Percentiles rank a stretch among this genome's conserved stretches.
phyloP scores from a whole-genome alignment of 2,329 filamentous ascomycete species.

The Clarireedia hainanense region DNA sequence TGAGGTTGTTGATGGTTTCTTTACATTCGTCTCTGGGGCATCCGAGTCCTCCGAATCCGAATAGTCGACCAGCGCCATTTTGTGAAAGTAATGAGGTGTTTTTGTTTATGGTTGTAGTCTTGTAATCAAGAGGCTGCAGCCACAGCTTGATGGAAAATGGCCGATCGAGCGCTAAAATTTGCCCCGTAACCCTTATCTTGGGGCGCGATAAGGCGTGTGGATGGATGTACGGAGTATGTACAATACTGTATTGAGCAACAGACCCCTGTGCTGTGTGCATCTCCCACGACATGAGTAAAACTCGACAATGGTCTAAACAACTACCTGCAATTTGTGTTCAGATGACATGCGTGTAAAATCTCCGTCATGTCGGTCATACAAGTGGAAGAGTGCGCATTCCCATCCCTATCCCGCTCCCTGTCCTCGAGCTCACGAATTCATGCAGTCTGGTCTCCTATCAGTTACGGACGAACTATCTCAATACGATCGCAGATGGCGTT shows the following conservation, averaged over 20 bases:
- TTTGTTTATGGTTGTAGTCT: neutral
- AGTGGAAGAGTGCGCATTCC: slow-evolving; percentile 29
- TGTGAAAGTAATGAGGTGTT: neutral
- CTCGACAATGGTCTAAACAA: neutral
- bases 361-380: slow-evolving; percentile 31
- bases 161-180: neutral
- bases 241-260: neutral
- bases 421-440: neutral
- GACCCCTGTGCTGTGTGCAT: neutral
- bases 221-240: neutral
- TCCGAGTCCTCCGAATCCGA: slow-evolving; percentile 61
- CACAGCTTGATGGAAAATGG: neutral
- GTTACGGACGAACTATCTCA: slow-evolving; percentile 71
- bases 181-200: neutral
- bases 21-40: slow-evolving; percentile 33
- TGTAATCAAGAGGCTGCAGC: neutral
- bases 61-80: slow-evolving; percentile 62
- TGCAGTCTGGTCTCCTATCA: slow-evolving; percentile 73
- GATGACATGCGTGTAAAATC: neutral
- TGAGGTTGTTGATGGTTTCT: slow-evolving; percentile 27
- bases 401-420: neutral
- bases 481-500: slow-evolving; percentile 73
- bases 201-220: slow-evolving; percentile 1
- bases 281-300: neutral
- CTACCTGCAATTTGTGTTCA: neutral